Percentiles rank a stretch among this genome's conserved stretches.
Conservation (phyloP, 208 protist genomes). For the Histomonas meleagridis region DNA sequence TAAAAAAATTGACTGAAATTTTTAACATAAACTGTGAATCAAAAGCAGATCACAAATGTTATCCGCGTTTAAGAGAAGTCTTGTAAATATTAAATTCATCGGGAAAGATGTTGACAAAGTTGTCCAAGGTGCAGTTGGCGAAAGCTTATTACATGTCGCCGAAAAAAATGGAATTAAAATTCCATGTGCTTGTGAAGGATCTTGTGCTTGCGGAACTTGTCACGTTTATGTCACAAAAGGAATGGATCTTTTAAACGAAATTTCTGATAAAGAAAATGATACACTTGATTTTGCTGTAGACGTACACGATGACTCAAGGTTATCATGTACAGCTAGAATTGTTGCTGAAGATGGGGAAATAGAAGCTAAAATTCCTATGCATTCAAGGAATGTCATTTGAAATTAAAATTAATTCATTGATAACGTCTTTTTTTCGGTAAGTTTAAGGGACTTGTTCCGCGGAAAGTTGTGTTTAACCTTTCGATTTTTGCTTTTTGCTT, state of each 20-base stretch:
- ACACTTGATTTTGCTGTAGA: constrained; percentile 15
- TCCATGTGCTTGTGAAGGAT: constrained; percentile 13
- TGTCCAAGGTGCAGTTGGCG: background rate
- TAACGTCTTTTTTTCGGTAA: no score
- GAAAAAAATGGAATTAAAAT: background rate
- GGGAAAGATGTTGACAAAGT: background rate
- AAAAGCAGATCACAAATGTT: no score
- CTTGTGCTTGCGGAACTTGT: background rate
- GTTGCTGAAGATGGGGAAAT: background rate
- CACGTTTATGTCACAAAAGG: background rate
- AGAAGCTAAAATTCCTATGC: background rate
- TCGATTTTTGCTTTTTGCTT: no score
- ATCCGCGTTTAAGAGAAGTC: background rate
- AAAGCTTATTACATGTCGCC: background rate
- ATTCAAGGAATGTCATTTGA: background rate
- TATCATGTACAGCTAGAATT: background rate
- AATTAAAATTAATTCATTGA: no score
- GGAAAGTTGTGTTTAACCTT: no score
- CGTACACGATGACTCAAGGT: background rate
- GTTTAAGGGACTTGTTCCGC: no score
- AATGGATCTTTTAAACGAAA: background rate
- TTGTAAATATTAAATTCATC: background rate
- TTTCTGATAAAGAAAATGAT: background rate
- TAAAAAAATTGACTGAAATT: no score
- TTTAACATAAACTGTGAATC: no score